These are phyloP conservation scores for Cnidoscolus chayamansa DNA, from an alignment of 441 rosid genomes.

Conservation along the genomic window DNA sequence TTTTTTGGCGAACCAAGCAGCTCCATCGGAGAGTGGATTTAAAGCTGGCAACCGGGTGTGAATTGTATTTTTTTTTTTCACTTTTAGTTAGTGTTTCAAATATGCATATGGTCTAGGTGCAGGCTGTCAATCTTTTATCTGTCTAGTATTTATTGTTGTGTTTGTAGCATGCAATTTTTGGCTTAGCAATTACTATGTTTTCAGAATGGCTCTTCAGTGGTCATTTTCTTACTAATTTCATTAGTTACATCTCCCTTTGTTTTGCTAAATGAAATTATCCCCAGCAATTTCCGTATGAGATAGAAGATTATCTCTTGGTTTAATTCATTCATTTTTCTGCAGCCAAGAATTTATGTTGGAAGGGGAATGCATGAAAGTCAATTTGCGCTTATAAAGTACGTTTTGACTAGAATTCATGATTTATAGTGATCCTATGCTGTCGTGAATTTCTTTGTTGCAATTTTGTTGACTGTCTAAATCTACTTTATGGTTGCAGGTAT, in stretches of 20 bases:
- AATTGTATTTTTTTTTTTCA: no score
- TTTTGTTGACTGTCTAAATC: slow-evolving; percentile 11
- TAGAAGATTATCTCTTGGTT: slow-evolving; percentile 17
- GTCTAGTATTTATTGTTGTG: no score
- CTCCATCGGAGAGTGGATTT: no score
- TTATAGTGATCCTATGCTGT: background rate
- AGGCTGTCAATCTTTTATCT: no score
- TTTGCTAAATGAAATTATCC: slow-evolving; percentile 5
- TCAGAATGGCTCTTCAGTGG: background rate
- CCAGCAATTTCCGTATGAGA: background rate
- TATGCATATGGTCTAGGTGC: no score
- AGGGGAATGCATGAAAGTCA: slow-evolving; percentile 99
- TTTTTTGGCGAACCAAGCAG: no score
- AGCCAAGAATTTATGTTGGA: slow-evolving; percentile 96
- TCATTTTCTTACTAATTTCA: slow-evolving; percentile 12
- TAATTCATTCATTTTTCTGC: slow-evolving; percentile 31
- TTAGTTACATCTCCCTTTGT: background rate
- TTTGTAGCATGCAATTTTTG: background rate
- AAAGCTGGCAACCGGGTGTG: no score
- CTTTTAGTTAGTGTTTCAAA: no score
- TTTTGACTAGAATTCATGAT: slow-evolving; percentile 10
- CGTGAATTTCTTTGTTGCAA: slow-evolving; percentile 10
- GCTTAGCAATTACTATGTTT: background rate
- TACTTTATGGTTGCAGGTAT: slow-evolving; percentile 55
- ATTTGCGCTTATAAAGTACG: slow-evolving; percentile 88